A percentile compares a stretch with the other conserved stretches of the same genome.
These are phyloP conservation scores for Phaeolepiota aurea DNA, from an alignment of 768 basidiomycete species.

Conservation along the genomic window DNA sequence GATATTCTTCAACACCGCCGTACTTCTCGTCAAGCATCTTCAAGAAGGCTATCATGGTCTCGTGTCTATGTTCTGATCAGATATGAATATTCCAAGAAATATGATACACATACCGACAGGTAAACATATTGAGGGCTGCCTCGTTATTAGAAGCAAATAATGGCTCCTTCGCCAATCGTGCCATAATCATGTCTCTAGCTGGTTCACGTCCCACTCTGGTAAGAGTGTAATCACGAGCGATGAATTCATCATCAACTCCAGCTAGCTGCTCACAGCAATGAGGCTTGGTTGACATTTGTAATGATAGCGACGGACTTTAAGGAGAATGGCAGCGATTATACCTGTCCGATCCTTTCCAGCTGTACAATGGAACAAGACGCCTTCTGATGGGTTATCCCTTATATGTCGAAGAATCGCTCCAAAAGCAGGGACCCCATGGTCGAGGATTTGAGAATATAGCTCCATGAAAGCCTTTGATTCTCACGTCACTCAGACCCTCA, in stretches of 20 bases:
- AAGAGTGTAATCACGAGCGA: slow-evolving; percentile 70
- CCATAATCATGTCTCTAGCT: slow-evolving; percentile 60
- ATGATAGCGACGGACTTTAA: slow-evolving; percentile 38
- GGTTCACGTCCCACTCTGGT: slow-evolving; percentile 78
- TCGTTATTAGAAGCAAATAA: slow-evolving; percentile 66
- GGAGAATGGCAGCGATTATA: slow-evolving; percentile 60
- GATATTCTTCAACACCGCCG: slow-evolving; percentile 59
- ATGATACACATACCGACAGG: slow-evolving; percentile 54
- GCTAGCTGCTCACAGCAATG: slow-evolving; percentile 43
- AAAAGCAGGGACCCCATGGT: slow-evolving; percentile 62
- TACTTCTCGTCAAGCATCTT: slow-evolving; percentile 53
- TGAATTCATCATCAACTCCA: slow-evolving; percentile 55
- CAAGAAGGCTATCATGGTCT: slow-evolving; percentile 73
- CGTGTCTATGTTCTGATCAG: slow-evolving; percentile 36
- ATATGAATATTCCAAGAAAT: neutral
- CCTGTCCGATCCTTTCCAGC: slow-evolving; percentile 85
- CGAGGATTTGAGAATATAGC: slow-evolving; percentile 74
- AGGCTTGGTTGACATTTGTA: neutral
- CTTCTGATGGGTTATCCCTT: slow-evolving; percentile 56
- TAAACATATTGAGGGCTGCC: slow-evolving; percentile 78
- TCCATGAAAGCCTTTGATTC: slow-evolving; percentile 63
- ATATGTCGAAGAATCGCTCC: slow-evolving; percentile 68
- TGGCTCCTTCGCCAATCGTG: slow-evolving; percentile 60
- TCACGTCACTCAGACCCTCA: neutral
- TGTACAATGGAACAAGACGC: slow-evolving; percentile 73